Percentiles rank a stretch among this genome's conserved stretches.
Evolutionary conservation across 2,329 filamentous ascomycete species (phyloP).

Genomic region (Dendryphion nanum): DNA sequence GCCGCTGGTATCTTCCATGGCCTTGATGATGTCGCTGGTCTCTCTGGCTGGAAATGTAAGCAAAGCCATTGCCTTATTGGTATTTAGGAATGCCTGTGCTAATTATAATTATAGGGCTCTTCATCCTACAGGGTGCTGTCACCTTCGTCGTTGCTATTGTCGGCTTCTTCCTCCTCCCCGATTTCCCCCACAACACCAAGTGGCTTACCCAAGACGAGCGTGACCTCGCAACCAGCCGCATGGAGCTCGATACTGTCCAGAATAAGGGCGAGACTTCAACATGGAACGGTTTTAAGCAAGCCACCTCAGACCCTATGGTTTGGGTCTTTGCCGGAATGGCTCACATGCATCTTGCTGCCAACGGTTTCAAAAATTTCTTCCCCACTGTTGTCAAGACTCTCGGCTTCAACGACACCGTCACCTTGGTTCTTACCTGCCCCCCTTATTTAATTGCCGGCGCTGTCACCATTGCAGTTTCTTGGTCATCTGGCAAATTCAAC

Average conservation of each 20-base stretch:
- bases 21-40: slow-evolving; percentile 18
- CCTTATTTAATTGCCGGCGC: slow-evolving; percentile 24
- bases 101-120: no score
- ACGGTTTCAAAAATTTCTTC: slow-evolving; percentile 49
- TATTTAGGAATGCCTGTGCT: no score
- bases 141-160: slow-evolving; percentile 34
- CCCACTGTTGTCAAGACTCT: slow-evolving; percentile 51
- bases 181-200: slow-evolving; percentile 38
- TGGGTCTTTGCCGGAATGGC: slow-evolving; percentile 39
- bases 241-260: slow-evolving; percentile 51
- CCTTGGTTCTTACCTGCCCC: slow-evolving; percentile 48
- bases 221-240: slow-evolving; percentile 32
- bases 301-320: slow-evolving; percentile 50
- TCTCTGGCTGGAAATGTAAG: slow-evolving; percentile 25
- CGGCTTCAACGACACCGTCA: slow-evolving; percentile 50
- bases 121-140: slow-evolving; percentile 29
- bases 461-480: slow-evolving; percentile 34
- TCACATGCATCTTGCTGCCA: slow-evolving; percentile 27
- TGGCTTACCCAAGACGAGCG: slow-evolving; percentile 49
- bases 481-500: slow-evolving; percentile 39
- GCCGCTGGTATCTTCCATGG: slow-evolving; percentile 36
- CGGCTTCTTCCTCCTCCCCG: slow-evolving; percentile 44
- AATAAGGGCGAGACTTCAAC: slow-evolving; percentile 46
- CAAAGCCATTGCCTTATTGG: no score
- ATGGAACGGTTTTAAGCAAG: slow-evolving; percentile 52